Evolutionary conservation across 352 stramenopile genomes (phyloP).

Genomic region (Aphanomyces astaci): DNA sequence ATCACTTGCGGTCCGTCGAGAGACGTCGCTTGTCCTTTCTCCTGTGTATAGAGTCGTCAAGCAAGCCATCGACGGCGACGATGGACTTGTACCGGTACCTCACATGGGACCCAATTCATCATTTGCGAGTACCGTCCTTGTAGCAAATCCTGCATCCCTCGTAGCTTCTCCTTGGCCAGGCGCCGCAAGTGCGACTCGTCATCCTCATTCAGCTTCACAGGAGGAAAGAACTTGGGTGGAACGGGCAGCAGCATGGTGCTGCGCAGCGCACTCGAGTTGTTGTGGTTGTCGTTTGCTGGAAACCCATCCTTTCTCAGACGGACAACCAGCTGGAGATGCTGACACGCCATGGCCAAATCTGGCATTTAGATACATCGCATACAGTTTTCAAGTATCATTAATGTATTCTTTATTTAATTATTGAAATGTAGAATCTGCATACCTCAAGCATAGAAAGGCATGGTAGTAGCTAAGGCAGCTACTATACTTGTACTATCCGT

Average conservation of each 20-base stretch:
- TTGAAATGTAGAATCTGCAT: too few species aligned
- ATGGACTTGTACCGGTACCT: slow-evolving; percentile 10
- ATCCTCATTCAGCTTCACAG: slow-evolving; percentile 56
- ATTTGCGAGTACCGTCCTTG: slow-evolving; percentile 74
- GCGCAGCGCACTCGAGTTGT: neutral
- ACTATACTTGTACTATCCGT: too few species aligned
- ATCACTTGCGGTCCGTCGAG: slow-evolving; percentile 50
- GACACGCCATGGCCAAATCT: too few species aligned
- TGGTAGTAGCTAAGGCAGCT: too few species aligned
- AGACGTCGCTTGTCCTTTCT: slow-evolving; percentile 12
- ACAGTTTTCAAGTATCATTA: too few species aligned
- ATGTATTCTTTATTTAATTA: too few species aligned
- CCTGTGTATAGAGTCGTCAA: too few species aligned
- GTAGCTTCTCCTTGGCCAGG: slow-evolving; percentile 61
- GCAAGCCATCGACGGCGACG: too few species aligned
- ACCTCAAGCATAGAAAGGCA: too few species aligned
- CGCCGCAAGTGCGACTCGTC: slow-evolving; percentile 71
- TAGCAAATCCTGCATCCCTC: slow-evolving; percentile 66
- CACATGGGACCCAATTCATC: slow-evolving; percentile 29
- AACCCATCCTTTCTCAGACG: neutral
- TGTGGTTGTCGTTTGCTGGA: neutral
- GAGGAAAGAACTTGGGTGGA: slow-evolving; percentile 74
- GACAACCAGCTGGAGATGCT: too few species aligned
- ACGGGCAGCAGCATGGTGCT: slow-evolving; percentile 56
- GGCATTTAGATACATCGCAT: too few species aligned